Evolutionary conservation across 176 grass and related monocot species (phyloP).

Genomic region (Coix lacrymajobi): DNA sequence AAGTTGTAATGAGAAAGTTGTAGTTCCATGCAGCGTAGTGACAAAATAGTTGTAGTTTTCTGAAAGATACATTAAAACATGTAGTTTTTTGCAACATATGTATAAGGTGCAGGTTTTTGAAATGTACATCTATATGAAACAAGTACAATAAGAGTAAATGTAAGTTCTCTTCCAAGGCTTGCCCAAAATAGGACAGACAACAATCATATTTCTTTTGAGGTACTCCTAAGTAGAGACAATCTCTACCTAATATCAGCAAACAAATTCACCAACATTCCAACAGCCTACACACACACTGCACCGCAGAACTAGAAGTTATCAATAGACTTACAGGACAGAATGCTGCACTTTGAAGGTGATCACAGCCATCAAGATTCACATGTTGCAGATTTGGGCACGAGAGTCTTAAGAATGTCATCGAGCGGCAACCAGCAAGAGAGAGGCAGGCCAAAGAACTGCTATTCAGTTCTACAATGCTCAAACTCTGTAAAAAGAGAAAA

Average conservation of each 20-base stretch:
- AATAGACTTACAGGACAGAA: conserved; percentile 75
- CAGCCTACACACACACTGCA: neutral
- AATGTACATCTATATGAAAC: neutral
- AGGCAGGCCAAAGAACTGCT: conserved; percentile 69
- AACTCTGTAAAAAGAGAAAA: conserved; percentile 43
- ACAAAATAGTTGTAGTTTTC: neutral
- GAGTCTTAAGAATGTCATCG: conserved; percentile 72
- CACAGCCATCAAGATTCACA: conserved; percentile 91
- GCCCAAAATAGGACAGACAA: neutral
- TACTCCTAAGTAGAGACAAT: neutral
- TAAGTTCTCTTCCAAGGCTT: neutral
- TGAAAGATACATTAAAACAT: neutral
- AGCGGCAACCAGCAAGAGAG: conserved; percentile 84
- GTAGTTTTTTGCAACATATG: neutral
- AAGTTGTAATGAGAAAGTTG: neutral
- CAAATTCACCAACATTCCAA: neutral
- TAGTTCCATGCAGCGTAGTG: neutral
- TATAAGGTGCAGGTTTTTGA: neutral
- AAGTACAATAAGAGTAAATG: neutral
- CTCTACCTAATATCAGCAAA: neutral
- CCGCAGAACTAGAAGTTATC: neutral
- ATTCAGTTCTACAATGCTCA: conserved; percentile 74
- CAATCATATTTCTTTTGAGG: neutral
- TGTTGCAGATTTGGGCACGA: conserved; percentile 78
- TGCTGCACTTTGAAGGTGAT: conserved; percentile 72